These are phyloP conservation scores for Trypanosoma scelopori DNA, from an alignment of 208 protist genomes.

Conservation along the genomic window DNA sequence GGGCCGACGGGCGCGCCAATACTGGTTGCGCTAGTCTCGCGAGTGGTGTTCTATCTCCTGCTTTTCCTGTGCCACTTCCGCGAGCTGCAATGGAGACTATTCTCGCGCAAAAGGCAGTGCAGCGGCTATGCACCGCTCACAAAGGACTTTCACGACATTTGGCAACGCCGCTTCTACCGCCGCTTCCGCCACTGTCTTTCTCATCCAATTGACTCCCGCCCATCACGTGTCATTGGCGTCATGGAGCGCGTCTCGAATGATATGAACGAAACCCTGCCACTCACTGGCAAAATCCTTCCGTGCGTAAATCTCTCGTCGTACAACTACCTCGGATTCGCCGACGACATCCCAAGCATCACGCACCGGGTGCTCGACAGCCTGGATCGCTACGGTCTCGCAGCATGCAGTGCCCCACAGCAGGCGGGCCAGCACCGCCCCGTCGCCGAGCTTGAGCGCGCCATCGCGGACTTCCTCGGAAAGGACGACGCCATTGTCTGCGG, in stretches of 20 bases:
- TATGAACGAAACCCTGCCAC: conserved; percentile 82
- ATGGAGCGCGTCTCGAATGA: conserved; percentile 90
- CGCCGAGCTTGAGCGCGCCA: no score
- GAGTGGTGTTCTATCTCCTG: conserved; percentile 56
- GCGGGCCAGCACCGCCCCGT: no score
- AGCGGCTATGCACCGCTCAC: conserved; percentile 95
- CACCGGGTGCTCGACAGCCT: no score
- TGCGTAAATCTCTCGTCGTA: conserved; percentile 97
- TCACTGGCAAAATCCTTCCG: conserved; percentile 77
- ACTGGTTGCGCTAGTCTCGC: conserved; percentile 42
- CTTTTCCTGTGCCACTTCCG: conserved; percentile 54
- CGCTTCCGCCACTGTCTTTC: conserved; percentile 91
- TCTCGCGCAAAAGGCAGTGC: conserved; percentile 22
- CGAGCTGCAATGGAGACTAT: conserved; percentile 59
- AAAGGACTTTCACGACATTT: conserved; percentile 94
- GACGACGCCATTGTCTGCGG: no score
- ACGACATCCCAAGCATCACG: no score
- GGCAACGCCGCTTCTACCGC: conserved; percentile 91
- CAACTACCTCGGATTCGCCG: conserved; percentile 99
- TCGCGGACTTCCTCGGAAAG: no score
- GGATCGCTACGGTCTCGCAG: no score
- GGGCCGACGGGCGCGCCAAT: not conserved
- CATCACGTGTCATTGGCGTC: conserved; percentile 92
- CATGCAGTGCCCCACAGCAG: no score
- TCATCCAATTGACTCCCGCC: conserved; percentile 90